Evolutionary conservation across 1,284 basidiomycete genomes (phyloP), one percentile per base, ranked within the genome.

Genomic region (Boletus hoseneyae): DNA sequence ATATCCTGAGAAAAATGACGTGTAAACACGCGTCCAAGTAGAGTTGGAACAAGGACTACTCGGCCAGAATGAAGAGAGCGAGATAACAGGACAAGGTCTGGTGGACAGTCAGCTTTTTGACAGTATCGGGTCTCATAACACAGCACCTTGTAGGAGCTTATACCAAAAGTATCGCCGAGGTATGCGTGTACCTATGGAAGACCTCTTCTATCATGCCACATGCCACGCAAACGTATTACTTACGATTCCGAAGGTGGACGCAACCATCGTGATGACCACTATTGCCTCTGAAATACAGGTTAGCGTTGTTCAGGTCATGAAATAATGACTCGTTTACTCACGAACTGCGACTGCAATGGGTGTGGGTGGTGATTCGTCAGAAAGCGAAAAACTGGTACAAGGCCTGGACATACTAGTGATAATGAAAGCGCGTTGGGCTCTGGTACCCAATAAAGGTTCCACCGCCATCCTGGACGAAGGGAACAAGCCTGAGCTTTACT

Each of bases 61-160:
- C 87, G 50, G 85, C 87, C n/a, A 91, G 73, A 33, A 82, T 80
- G 66, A 90, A 91, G 12, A 91, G 73, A 3, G 86, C 86, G 9
- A 91, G 78, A 66, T 90, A 91, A 65, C 89, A 90, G 55, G 89
- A 83, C 54, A 91, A 66, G n/a, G 89, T 91, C 85, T 90, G 27
- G 27, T 15, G 45, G 35, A 37, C 36, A 18, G 49, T 56, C 46
- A 52, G 47, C 40, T 50, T 23, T 49, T 55, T 48, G 51, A 34
- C 34, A 42, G 23, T 8, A 47, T 30, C 18, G 36, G 13, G 29
- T 15, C 16, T 32, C 27, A 34, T 25, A 50, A 16, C 42, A 37
- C 50, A 63, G 21, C 51, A 80, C 85, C 71, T 84, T 85, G 69
- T 83, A 83, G 56, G 70, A 62, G 4, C 64, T 13, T 1, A 34